phyloP scores from a whole-genome alignment of 495 filamentous ascomycete genomes.

The Penicillium bialowiezense region DNA sequence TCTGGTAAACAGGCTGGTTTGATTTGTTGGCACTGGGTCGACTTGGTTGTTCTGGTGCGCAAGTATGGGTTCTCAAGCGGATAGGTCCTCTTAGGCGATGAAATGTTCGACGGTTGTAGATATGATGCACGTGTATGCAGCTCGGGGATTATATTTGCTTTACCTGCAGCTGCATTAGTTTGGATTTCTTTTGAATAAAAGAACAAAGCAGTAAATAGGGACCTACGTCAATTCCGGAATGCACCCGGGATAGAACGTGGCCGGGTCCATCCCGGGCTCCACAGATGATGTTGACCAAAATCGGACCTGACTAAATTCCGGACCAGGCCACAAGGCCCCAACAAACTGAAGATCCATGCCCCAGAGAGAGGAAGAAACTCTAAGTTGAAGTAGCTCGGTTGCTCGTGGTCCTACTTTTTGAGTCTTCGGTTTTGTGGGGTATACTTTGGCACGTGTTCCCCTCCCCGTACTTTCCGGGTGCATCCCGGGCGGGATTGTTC shows the following conservation, averaged over 20 bases:
- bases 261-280: slow-evolving; percentile 18
- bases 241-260: slow-evolving; percentile 9
- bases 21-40: too few relatives aligned
- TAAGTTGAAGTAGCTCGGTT: neutral
- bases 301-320: neutral
- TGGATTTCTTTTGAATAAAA: neutral
- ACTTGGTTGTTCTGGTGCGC: too few relatives aligned
- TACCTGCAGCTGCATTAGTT: neutral
- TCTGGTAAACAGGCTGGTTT: too few relatives aligned
- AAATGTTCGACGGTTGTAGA: too few relatives aligned
- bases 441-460: neutral
- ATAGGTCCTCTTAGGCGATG: too few relatives aligned
- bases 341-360: neutral
- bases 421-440: neutral
- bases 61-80: too few relatives aligned
- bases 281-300: neutral
- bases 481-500: neutral
- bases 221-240: slow-evolving; percentile 19
- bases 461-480: neutral
- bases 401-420: neutral
- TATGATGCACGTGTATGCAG: too few relatives aligned
- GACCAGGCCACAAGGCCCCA: neutral
- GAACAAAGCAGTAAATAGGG: neutral
- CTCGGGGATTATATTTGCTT: too few relatives aligned
- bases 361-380: neutral